Base-by-base conservation (phyloP, 1,284 basidiomycete species). In the Exobasidium cylindrosporum region DNA sequence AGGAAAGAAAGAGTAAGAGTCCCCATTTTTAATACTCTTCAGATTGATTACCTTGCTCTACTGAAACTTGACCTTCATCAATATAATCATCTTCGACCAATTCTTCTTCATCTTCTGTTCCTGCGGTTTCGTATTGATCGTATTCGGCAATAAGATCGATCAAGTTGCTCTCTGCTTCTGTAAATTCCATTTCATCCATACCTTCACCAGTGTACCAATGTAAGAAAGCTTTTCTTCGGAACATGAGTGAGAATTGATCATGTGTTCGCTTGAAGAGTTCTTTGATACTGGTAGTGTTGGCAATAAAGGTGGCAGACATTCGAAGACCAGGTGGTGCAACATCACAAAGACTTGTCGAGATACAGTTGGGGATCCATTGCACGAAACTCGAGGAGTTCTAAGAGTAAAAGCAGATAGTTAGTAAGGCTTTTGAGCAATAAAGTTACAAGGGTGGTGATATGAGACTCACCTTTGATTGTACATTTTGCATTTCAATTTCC, bases 141-240 rank as follows among this genome's bases (percentile, higher is more conserved):
- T 81, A 61, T 53, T 82, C 89, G 78, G 80, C 66, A 53, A 81
- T 77, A 62, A 81, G 64, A 65, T 81, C 79, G 50, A 73, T 65
- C 65, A 80, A 66, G 66, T 77, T 78, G 28, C 72, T 75, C 67
- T 80, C 76, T 54, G 80, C 82, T 70, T 80, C 79, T 50, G 78
- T 78, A 70, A 80, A 80, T 70, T 80, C 79, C 78, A 80, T 80
- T 66, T 80, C 79, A 69, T 80, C 78, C 79, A 80, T 80, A 45
- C 79, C 79, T 63, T 80, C 75, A 50, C 74, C 76, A n/a, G 78
- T 80, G 73, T 79, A 80, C 79, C 79, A 80, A 67, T 80, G 79
- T 67, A 80, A 73, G 77, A 80, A 80, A 28, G 79, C 79, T 66
- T 80, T 80, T 55, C 79, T 66, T 64, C 76, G 75, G 67, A 80